phyloP scores from a whole-genome alignment of 495 filamentous ascomycete species.

The Tuber microsphaerosporum region DNA sequence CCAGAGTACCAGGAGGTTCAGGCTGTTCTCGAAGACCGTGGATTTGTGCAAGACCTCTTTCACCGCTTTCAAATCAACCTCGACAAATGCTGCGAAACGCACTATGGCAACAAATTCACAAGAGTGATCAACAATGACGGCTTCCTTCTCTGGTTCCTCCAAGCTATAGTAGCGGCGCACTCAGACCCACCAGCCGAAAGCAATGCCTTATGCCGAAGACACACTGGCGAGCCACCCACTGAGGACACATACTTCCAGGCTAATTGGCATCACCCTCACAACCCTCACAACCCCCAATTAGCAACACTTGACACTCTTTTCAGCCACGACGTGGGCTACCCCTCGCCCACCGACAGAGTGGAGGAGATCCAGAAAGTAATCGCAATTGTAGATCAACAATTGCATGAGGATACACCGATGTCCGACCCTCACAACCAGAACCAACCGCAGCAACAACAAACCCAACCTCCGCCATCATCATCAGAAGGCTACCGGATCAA shows the following conservation, averaged over 20 bases:
- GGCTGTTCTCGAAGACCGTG: neutral
- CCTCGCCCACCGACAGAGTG: neutral
- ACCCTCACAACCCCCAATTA: neutral
- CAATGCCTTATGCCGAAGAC: neutral
- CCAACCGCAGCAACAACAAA: neutral
- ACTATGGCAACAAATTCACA: neutral
- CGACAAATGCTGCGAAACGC: neutral
- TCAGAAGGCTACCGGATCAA: neutral
- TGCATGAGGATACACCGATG: neutral
- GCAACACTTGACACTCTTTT: neutral
- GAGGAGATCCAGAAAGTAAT: neutral
- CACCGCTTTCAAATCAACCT: neutral
- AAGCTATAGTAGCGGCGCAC: neutral
- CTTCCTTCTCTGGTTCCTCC: neutral
- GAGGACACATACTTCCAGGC: neutral
- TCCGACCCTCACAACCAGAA: neutral
- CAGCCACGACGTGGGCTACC: neutral
- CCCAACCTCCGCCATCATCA: neutral
- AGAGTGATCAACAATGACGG: neutral
- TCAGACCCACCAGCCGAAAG: neutral
- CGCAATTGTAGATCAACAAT: neutral
- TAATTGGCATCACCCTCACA: neutral
- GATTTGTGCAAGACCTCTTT: neutral
- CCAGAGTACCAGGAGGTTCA: neutral
- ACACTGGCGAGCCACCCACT: neutral